Conservation (phyloP, 441 rosid species). For the Erysimum pusillum region DNA sequence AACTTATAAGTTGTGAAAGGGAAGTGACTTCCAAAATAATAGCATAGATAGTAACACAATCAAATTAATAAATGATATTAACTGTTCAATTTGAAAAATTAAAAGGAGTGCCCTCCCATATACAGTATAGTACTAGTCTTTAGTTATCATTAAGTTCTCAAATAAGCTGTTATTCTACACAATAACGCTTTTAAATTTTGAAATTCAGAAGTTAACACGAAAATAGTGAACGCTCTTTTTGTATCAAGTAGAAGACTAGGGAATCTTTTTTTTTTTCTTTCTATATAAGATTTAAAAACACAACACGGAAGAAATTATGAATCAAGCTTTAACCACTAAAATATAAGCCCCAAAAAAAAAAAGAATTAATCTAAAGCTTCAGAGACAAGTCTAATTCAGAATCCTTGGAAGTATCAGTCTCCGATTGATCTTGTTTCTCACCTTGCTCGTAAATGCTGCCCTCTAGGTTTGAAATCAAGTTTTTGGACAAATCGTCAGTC, state of each 20-base stretch:
- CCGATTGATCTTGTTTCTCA: slow-evolving; percentile 13
- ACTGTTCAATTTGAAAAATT: slow-evolving; percentile 11
- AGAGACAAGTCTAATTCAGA: slow-evolving; percentile 61
- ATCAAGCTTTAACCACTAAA: slow-evolving; percentile 17
- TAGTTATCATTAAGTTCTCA: slow-evolving; percentile 18
- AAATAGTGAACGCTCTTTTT: background rate
- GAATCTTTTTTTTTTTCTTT: background rate
- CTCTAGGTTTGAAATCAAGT: slow-evolving; percentile 41
- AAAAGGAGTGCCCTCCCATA: slow-evolving; percentile 14
- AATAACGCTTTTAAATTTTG: slow-evolving; percentile 14
- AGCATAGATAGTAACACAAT: background rate
- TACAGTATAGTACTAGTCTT: slow-evolving; percentile 13
- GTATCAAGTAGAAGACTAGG: slow-evolving; percentile 24
- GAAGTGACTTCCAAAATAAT: too few relatives aligned
- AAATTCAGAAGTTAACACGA: background rate
- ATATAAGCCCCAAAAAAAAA: background rate
- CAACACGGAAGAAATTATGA: slow-evolving; percentile 24
- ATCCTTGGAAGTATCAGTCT: slow-evolving; percentile 36
- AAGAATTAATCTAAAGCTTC: slow-evolving; percentile 44
- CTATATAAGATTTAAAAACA: background rate
- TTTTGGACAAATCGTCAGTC: slow-evolving; percentile 31
- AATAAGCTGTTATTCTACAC: slow-evolving; percentile 18
- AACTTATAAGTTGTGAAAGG: too few relatives aligned
- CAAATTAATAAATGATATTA: slow-evolving; percentile 4
- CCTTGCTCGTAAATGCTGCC: slow-evolving; percentile 29